These are phyloP conservation scores for Zoysia matrella DNA, from an alignment of 202 grass and related monocot species.

Conservation along the genomic window DNA sequence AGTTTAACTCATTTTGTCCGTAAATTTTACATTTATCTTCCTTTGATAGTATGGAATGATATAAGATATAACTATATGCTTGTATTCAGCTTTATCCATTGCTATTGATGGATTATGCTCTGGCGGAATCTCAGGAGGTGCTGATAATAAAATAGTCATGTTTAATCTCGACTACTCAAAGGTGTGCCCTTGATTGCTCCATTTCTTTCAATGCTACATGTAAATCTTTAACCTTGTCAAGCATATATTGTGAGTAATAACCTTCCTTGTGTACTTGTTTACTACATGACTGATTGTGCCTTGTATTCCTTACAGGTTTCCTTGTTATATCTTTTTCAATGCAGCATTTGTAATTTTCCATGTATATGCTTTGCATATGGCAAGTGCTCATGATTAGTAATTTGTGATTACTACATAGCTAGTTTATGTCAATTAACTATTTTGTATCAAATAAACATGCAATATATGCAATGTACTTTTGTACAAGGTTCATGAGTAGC, in stretches of 20 bases:
- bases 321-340: conserved; percentile 19
- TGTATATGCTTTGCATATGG: conserved; percentile 23
- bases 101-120: conserved; percentile 76
- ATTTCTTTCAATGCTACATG: conserved; percentile 21
- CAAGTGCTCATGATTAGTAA: neutral
- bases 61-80: conserved; percentile 47
- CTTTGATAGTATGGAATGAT: conserved; percentile 30
- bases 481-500: neutral
- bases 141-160: conserved; percentile 82
- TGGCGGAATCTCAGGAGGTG: conserved; percentile 89
- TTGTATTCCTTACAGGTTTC: conserved; percentile 2
- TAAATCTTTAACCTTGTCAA: conserved; percentile 15
- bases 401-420: neutral
- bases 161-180: conserved; percentile 75
- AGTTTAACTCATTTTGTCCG: conserved; percentile 4
- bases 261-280: neutral
- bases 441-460: conserved; percentile 14
- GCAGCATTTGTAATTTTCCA: conserved; percentile 9
- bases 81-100: conserved; percentile 82
- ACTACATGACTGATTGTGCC: neutral
- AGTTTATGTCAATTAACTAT: neutral
- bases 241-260: conserved; percentile 3
- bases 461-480: conserved; percentile 14
- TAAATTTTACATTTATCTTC: conserved; percentile 21
- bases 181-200: conserved; percentile 42